Base-by-base conservation (phyloP, 2,329 filamentous ascomycete species). In the Tolypocladium pustulatum region DNA sequence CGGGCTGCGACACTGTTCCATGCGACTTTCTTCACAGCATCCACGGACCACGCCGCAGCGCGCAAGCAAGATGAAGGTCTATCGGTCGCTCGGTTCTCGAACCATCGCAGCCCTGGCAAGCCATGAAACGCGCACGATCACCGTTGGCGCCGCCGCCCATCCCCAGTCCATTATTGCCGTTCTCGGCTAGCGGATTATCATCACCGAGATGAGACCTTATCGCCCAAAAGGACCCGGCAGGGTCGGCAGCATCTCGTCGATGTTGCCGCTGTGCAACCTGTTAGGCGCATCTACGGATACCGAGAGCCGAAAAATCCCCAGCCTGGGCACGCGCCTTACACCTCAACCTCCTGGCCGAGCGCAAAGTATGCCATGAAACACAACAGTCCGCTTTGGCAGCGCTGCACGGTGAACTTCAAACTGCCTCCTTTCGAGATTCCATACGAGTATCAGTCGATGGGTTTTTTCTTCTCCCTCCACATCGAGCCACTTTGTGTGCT, bases 111-210 rank as follows among this genome's bases (percentile, higher is more conserved):
- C 20, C 12, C n/a, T 53, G n/a, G 53, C 54, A 32, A 52, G 59
- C 58, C 58, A 60, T 63, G 61, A 64, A 59, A 65, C 61, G 62
- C 64, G 65, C 36, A 7, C 56, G 38, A 56, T 58, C n/a, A 25
- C 8, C 2, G 13, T 38, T 57, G 43, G 54, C 25, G 34, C 43
- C 49, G 34, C 43, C 49, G 55, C 5, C 7, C 38, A 17, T 37
- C 36, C n/a, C n/a, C 20, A 38, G 55, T 51, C 55, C 51, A 57
- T 57, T 17, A 41, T 56, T 55, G 40, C 55, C 51, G 13, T 51
- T 37, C 38, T 30, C 37, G 22, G 46, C 20, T 59, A 40, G 52
- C n/a, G 38, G 15, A n/a, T 10, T 9, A 5, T 17, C n/a, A 41
- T 13, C 36, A 12, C 52, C 54, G 37, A 55, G 53, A 55, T 49